Evolutionary conservation across 805 yeast genomes (phyloP).

Genomic region (Saturnispora besseyi): DNA sequence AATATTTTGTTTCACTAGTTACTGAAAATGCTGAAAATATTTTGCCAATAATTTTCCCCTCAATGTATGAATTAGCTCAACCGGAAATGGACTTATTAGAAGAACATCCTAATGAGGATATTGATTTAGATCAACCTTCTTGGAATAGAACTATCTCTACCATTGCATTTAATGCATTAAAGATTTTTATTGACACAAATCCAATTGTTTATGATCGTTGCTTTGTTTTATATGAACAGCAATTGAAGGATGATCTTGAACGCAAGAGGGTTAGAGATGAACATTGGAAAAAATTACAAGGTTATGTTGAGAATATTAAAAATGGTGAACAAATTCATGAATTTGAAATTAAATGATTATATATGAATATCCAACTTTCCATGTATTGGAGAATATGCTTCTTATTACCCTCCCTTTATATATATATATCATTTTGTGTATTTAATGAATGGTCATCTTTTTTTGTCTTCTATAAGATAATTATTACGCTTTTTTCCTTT

Average conservation of each 20-base stretch:
- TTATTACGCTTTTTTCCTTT: not conserved
- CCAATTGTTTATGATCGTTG: slow-evolving; percentile 89
- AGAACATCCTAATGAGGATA: slow-evolving; percentile 24
- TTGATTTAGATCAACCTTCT: slow-evolving; percentile 43
- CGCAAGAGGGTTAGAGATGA: slow-evolving; percentile 53
- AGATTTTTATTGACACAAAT: slow-evolving; percentile 86
- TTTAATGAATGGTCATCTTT: not conserved
- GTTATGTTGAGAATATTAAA: slow-evolving; percentile 37
- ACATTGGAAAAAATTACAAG: slow-evolving; percentile 65
- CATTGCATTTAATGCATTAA: slow-evolving; percentile 83
- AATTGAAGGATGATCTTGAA: slow-evolving; percentile 62
- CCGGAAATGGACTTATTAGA: slow-evolving; percentile 27
- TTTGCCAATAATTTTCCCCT: slow-evolving; percentile 83
- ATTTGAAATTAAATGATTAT: slow-evolving; percentile 42
- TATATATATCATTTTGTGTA: not conserved
- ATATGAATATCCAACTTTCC: not conserved
- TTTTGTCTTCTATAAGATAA: not conserved
- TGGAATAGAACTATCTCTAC: slow-evolving; percentile 95
- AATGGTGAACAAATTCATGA: slow-evolving; percentile 34
- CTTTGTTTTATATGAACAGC: slow-evolving; percentile 75
- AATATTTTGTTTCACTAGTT: slow-evolving; percentile 80
- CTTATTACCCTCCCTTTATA: not conserved
- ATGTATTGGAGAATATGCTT: too few relatives aligned
- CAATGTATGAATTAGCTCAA: slow-evolving; percentile 73
- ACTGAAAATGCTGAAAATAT: slow-evolving; percentile 90